Evolutionary conservation across 345 rosid species (phyloP), one percentile per base, ranked within the genome.

Genomic region (Gossypium arboreum): DNA sequence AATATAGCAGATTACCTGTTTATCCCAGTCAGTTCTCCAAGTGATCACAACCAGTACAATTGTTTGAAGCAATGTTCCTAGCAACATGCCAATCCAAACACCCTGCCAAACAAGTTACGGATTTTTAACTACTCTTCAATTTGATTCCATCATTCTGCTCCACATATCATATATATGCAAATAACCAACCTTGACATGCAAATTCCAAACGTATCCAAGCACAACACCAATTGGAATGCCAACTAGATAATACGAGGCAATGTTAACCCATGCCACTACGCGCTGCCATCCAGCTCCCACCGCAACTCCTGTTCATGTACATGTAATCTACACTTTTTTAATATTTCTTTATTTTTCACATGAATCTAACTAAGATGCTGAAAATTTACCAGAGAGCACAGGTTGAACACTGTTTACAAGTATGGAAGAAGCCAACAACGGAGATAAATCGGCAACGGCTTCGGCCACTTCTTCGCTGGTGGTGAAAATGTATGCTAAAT

Each of bases 241-340:
- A 16, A 92, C 73, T 10, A 90, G 67, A 85, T 90, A 92, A 80
- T 90, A 92, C 69, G 89, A 86, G 18, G 91, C 73, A 48, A 92
- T 78, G 78, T 92, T 89, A 61, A 92, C 90, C 27, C 85, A 90
- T 3, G 94, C 89, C 12, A 92, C 97, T 7, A 75, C 80, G 79
- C 91, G 82, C 69, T 92, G 97, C 97, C 96, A 89, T 51, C 96
- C 96, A 2, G 91, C 90, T 59, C 97, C 96, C 0, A 89, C 73
- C 0, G 94, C 94, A 27, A 92, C 97, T 62, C 97, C 94, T 92
- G 79, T 73, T 71, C 10, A 39, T 54, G 62, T 58, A 7, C 22
- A 9, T 22, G 39, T 34, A 34, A 34, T 4, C 6, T 34, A 34
- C 39, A 34, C 39, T 34, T 34, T 34, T 34, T 34, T 4, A 34